Evolutionary conservation across 306 rosid genomes (phyloP).

Genomic region (Pterocarpus macrocarpus): DNA sequence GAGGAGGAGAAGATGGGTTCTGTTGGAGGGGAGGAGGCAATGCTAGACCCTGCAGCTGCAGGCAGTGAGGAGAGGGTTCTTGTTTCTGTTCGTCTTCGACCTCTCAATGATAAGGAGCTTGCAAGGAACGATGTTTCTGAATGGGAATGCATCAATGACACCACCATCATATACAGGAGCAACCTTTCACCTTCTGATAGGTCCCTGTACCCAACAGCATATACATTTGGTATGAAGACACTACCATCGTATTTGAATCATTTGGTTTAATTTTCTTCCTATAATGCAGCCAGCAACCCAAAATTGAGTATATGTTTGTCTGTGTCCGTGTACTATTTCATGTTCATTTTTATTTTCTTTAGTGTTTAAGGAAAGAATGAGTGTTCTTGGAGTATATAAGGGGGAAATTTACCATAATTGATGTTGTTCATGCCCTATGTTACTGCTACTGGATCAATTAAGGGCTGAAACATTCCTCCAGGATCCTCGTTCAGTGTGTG

Average conservation of each 20-base stretch:
- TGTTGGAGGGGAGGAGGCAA: conserved; percentile 72
- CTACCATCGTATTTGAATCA: conserved; percentile 16
- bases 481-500: conserved; percentile 3
- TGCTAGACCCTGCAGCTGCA: conserved; percentile 51
- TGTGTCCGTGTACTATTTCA: not conserved
- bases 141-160: conserved; percentile 95
- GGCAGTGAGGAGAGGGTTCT: conserved; percentile 70
- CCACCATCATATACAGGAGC: conserved; percentile 81
- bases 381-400: conserved; percentile 27
- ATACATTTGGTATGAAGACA: conserved; percentile 79
- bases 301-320: conserved; percentile 9
- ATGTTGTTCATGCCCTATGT: conserved; percentile 3
- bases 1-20: conserved; percentile 67
- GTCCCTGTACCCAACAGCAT: conserved; percentile 93
- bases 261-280: conserved; percentile 22
- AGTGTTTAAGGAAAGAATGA: conserved; percentile 20
- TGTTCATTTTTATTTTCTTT: not conserved
- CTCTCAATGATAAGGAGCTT: conserved; percentile 80
- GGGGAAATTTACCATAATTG: conserved; percentile 27
- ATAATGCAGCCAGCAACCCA: conserved; percentile 5
- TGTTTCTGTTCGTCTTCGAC: conserved; percentile 93
- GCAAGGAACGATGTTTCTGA: conserved; percentile 80
- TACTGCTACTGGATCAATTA: conserved; percentile 6
- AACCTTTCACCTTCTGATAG: conserved; percentile 91
- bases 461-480: not conserved